Percentiles rank a stretch among this genome's conserved stretches.
These are phyloP conservation scores for Chaetomium cochliodes DNA, from an alignment of 495 filamentous ascomycete species.

Conservation along the genomic window DNA sequence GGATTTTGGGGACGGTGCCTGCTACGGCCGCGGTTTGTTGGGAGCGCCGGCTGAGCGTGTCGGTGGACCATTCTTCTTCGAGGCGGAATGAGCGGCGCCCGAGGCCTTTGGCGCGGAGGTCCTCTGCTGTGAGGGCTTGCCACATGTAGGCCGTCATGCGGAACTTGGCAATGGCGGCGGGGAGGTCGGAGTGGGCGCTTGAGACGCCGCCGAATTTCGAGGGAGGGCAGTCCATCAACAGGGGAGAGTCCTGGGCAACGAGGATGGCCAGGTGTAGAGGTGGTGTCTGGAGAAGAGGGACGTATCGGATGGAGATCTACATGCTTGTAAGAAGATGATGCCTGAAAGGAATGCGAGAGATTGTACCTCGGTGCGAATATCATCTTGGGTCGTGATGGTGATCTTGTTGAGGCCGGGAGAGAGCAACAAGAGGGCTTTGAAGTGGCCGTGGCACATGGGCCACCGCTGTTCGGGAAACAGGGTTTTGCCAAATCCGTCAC, in stretches of 20 bases:
- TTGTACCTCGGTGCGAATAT: conserved; percentile 5
- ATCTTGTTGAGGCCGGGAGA: conserved; percentile 69
- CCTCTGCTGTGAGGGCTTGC: conserved; percentile 52
- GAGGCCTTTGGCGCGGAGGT: conserved; percentile 46
- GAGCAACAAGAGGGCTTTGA: conserved; percentile 72
- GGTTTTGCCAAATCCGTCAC: conserved; percentile 1
- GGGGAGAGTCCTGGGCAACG: conserved; percentile 47
- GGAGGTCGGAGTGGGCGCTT: conserved; percentile 40
- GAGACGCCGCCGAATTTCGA: conserved; percentile 37
- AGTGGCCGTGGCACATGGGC: conserved; percentile 72
- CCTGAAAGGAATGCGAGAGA: no score
- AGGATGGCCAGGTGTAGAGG: conserved; percentile 53
- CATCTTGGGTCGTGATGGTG: conserved; percentile 9
- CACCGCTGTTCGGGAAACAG: conserved; percentile 44
- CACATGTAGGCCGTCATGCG: conserved; percentile 54
- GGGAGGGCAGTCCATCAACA: conserved; percentile 44
- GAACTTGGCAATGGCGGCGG: conserved; percentile 50
- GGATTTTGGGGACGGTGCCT: conserved; percentile 48
- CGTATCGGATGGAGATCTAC: conserved; percentile 20
- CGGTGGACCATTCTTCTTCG: conserved; percentile 50
- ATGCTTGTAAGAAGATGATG: background rate
- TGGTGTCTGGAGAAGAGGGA: conserved; percentile 35
- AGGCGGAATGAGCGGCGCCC: conserved; percentile 52
- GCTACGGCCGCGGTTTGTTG: conserved; percentile 23
- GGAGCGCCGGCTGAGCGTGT: conserved; percentile 37